phyloP scores from a whole-genome alignment of 1,139 yeast species.

The Hanseniaspora uvarum region DNA sequence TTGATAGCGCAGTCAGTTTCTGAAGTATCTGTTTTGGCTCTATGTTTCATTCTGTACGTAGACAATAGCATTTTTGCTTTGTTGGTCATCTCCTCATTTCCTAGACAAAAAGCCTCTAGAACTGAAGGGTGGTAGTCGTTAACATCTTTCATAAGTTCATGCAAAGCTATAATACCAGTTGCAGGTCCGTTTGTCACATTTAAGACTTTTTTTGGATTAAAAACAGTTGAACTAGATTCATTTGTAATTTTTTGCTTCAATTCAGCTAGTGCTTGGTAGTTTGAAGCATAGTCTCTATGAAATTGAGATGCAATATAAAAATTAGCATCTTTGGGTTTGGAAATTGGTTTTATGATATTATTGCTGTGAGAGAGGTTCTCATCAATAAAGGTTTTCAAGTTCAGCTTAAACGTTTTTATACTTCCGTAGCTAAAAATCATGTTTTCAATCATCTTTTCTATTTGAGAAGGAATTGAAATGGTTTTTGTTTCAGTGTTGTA shows the following conservation, averaged over 20 bases:
- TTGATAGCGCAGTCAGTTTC: conserved; percentile 19
- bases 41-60: conserved; percentile 22
- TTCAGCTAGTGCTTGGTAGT: conserved; percentile 58
- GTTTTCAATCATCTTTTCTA: conserved; percentile 48
- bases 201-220: conserved; percentile 56
- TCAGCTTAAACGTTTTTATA: conserved; percentile 49
- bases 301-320: conserved; percentile 77
- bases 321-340: conserved; percentile 58
- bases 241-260: conserved; percentile 44
- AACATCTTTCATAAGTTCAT: conserved; percentile 56
- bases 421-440: conserved; percentile 44
- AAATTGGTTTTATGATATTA: conserved; percentile 44
- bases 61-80: conserved; percentile 62
- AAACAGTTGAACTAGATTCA: conserved; percentile 25
- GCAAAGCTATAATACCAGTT: conserved; percentile 79
- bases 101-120: conserved; percentile 66
- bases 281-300: conserved; percentile 70
- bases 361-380: conserved; percentile 37
- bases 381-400: conserved; percentile 38
- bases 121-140: conserved; percentile 47
- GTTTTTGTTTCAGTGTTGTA: conserved; percentile 35
- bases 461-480: conserved; percentile 42
- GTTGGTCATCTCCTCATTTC: conserved; percentile 64
- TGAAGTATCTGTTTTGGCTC: conserved; percentile 20
- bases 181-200: conserved; percentile 91